Base-by-base conservation (phyloP, 106 monocot species). In the Alisma plantagoaquatica region DNA sequence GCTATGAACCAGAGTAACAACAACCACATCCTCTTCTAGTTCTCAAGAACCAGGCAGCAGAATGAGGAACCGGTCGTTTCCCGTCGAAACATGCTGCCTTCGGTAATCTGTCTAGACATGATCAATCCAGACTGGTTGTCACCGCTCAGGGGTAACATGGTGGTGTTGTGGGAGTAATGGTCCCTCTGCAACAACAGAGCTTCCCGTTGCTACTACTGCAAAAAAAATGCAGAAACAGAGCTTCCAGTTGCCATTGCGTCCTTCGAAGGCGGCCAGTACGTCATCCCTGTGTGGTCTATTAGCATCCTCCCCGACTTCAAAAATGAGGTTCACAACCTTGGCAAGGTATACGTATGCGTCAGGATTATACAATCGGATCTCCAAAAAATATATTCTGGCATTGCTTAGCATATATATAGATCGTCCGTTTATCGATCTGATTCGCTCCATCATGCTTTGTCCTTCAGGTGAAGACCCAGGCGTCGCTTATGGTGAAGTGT, bases 201-300 rank as follows among this genome's bases (percentile, higher is more conserved):
- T 38, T 91, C 90, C 63, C 84, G 59, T 63, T 91, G 90, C 90
- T 84, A 91, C 10, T 84, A 53, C 90, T 91, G 72, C n/a, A n/a
- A n/a, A n/a, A 10, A 23, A n/a, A n/a, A n/a, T n/a, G n/a, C n/a
- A n/a, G n/a, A n/a, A n/a, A n/a, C n/a, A n/a, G n/a, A n/a, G n/a
- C n/a, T n/a, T n/a, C n/a, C n/a, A n/a, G n/a, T n/a, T n/a, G 53
- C 57, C 17, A 79, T 51, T 14, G 52, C 83, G 15, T 33, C 52
- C 11, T 69, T 41, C 22, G 29, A 80, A 4, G 83, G 73, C 29
- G 27, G 21, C 16, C 33, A 26, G 0, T 76, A 80, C 46, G 68
- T 53, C 15, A 22, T 89, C 11, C 83, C 88, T 9, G 79, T 79
- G 9, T 89, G 76, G 73, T 89, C 88, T 33, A 68, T 89, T 23